phyloP scores from a whole-genome alignment of 164 flowering plant species.

The Litsea cubeba region DNA sequence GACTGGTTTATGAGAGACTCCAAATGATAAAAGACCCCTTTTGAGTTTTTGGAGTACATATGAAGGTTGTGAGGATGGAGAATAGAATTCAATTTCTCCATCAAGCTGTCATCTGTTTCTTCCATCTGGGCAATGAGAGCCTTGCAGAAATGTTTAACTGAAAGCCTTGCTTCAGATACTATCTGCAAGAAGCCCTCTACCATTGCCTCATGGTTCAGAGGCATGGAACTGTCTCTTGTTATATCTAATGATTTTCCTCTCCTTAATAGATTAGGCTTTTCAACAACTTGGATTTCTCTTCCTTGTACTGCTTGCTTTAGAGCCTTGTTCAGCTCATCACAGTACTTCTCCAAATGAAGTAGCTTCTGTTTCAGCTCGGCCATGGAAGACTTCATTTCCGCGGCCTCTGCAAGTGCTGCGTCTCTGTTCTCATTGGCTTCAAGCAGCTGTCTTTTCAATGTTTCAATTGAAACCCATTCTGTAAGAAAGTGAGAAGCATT shows the following conservation, averaged over 20 bases:
- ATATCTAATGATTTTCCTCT: constrained; percentile 40
- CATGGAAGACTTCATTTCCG: constrained; percentile 74
- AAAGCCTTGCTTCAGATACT: constrained; percentile 80
- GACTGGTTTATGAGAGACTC: constrained; percentile 83
- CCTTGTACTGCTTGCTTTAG: constrained; percentile 45
- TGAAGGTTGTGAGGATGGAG: constrained; percentile 68
- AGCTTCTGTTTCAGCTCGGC: constrained; percentile 66
- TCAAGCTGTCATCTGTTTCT: constrained; percentile 43
- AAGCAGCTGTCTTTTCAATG: constrained; percentile 64
- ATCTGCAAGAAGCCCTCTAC: constrained; percentile 88
- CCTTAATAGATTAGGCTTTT: constrained; percentile 27
- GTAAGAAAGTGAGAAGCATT: constrained; percentile 49
- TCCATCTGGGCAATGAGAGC: constrained; percentile 55
- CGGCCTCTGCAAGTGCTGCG: constrained; percentile 61
- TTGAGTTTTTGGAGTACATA: constrained; percentile 57
- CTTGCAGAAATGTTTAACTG: constrained; percentile 81
- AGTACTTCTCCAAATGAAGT: constrained; percentile 65
- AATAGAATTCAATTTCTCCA: constrained; percentile 52
- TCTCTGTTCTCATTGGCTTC: constrained; percentile 72
- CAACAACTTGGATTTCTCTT: constrained; percentile 29
- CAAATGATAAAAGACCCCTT: constrained; percentile 61
- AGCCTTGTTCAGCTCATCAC: constrained; percentile 75
- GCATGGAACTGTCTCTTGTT: constrained; percentile 40
- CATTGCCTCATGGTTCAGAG: constrained; percentile 75
- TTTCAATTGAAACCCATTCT: constrained; percentile 57